Evolutionary conservation across 164 flowering plant species (phyloP), one percentile per base, ranked within the genome.

Genomic region (Magnolia officinalis): DNA sequence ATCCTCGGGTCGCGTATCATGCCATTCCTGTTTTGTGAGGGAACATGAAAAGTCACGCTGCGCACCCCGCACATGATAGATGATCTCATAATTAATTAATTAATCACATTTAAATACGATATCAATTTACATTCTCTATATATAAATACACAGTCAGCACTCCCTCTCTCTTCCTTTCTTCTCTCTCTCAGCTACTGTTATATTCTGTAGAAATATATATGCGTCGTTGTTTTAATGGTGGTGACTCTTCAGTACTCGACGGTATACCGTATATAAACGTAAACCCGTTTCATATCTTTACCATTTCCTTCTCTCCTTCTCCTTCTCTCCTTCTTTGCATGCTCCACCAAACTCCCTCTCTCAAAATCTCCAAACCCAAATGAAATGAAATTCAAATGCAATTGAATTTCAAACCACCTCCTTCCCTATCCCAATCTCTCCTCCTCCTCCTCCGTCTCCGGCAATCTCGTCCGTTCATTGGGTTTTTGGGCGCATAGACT

Each of bases 311-410:
- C 19, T 16, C 20, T 37, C 63, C 63, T 14, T 31, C 65, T 29
- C 14, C 24, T 10, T 26, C 58, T 74, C 81, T 77, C 73, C 78
- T 21, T 75, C 83, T 82, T 78, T 82, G 82, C 86, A 78, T 84
- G 86, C 75, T 72, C 78, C 80, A 79, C 80, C 83, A 72, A 55
- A 81, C 82, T 80, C 76, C 50, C 51, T 4, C 23, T 63, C 14
- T 6, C 50, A 61, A 59, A 16, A 23, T 9, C 58, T 55, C 63
- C 77, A 64, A 75, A 67, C 66, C 71, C 49, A 79, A 82, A 79
- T 37, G 63, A 70, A 31, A 70, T 31, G 52, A 49, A 31, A 29
- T 23, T 71, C 16, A 70, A 66, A 71, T 75, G 77, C 68, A 79
- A 76, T 78, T 77, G 75, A 72, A 74, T 77, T 73, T 74, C 78